phyloP scores from a whole-genome alignment of 768 basidiomycete species.

The Lanmaoa rubissima region DNA sequence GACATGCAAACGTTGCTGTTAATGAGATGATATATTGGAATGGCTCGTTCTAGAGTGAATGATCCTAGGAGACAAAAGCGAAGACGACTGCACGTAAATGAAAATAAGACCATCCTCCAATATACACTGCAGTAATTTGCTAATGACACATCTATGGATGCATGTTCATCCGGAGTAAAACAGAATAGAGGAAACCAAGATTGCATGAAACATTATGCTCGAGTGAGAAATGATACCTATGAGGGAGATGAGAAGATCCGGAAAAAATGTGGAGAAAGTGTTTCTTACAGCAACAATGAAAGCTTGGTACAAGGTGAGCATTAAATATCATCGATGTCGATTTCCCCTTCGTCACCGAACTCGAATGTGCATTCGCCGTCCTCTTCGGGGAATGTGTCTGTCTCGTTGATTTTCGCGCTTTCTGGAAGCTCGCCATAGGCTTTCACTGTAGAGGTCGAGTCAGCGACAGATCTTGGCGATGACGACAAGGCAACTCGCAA shows the following conservation, averaged over 20 bases:
- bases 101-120: slow-evolving; percentile 12
- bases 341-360: slow-evolving; percentile 84
- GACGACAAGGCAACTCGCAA: slow-evolving; percentile 39
- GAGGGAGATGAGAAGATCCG: slow-evolving; percentile 2
- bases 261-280: not conserved
- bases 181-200: not conserved
- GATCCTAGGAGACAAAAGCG: not conserved
- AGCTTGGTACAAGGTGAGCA: slow-evolving; percentile 8
- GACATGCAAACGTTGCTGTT: slow-evolving; percentile 62
- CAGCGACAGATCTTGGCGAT: slow-evolving; percentile 5
- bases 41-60: not conserved
- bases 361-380: slow-evolving; percentile 89
- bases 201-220: slow-evolving; percentile 8
- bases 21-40: slow-evolving; percentile 30
- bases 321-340: slow-evolving; percentile 90
- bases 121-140: slow-evolving; percentile 17
- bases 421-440: slow-evolving; percentile 97
- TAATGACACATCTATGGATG: slow-evolving; percentile 28
- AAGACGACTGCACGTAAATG: slow-evolving; percentile 1
- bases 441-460: slow-evolving; percentile 58
- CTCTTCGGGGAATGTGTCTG: slow-evolving; percentile 88
- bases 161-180: slow-evolving; percentile 15
- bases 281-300: slow-evolving; percentile 17
- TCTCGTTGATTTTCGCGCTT: slow-evolving; percentile 96
- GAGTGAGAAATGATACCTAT: slow-evolving; percentile 14